Evolutionary conservation across 306 rosid genomes (phyloP).

Genomic region (Castanospermum australe): DNA sequence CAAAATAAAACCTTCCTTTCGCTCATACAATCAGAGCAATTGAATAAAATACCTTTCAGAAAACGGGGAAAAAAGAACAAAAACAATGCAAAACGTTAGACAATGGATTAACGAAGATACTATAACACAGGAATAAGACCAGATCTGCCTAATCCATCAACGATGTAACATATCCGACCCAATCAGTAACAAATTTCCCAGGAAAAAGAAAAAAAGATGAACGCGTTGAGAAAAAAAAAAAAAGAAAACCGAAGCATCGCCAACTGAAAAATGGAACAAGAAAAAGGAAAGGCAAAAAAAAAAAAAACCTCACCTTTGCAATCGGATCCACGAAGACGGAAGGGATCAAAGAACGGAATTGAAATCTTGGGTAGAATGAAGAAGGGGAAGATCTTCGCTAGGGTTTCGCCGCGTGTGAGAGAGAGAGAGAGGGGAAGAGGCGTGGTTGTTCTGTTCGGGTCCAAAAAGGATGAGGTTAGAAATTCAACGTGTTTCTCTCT

Average conservation of each 20-base stretch:
- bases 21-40: neutral
- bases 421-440: neutral
- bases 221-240: neutral
- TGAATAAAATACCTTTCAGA: neutral
- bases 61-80: neutral
- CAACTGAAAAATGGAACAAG: neutral
- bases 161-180: neutral
- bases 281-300: neutral
- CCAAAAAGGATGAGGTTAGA: conserved; percentile 23
- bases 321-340: conserved; percentile 23
- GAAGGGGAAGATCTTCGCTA: conserved; percentile 38
- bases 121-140: neutral
- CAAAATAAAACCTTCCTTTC: neutral
- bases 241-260: neutral
- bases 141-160: conserved; percentile 32
- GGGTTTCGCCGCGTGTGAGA: conserved; percentile 42
- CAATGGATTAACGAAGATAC: neutral
- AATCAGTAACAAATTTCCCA: neutral
- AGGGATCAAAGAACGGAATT: conserved; percentile 29
- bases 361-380: conserved; percentile 17
- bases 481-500: conserved; percentile 31
- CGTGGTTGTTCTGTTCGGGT: conserved; percentile 25
- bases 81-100: neutral
- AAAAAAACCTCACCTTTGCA: conserved; percentile 28
- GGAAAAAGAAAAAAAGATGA: neutral